Percentiles rank a stretch among this genome's conserved stretches.
Conservation (phyloP, 345 rosid species). For the rapeseed (Brassica napus) region Da-Ae NC_063446.1:34755501-34756000, state of each 20-base stretch:
- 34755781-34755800: neutral
- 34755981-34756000: conserved; percentile 49
- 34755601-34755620: conserved; percentile 68
- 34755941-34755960: conserved; percentile 17
- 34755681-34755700: conserved; percentile 62
- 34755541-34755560: conserved; percentile 8
- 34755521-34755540: conserved; percentile 97
- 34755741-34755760: neutral
- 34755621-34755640: conserved; percentile 99
- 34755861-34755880: conserved; percentile 99
- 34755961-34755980: neutral
- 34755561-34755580: neutral
- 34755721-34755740: neutral
- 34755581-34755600: neutral
- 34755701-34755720: neutral
- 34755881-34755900: conserved; percentile 97
- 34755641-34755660: conserved; percentile 97
- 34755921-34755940: conserved; percentile 73
- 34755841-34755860: conserved; percentile 18
- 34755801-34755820: conserved; percentile 5
- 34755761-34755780: neutral
- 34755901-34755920: conserved; percentile 99
- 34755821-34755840: neutral
- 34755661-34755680: conserved; percentile 98
- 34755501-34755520: conserved; percentile 97